Evolutionary conservation across 2,329 filamentous ascomycete species (phyloP).

Genomic region (Fusarium subtropicale): DNA sequence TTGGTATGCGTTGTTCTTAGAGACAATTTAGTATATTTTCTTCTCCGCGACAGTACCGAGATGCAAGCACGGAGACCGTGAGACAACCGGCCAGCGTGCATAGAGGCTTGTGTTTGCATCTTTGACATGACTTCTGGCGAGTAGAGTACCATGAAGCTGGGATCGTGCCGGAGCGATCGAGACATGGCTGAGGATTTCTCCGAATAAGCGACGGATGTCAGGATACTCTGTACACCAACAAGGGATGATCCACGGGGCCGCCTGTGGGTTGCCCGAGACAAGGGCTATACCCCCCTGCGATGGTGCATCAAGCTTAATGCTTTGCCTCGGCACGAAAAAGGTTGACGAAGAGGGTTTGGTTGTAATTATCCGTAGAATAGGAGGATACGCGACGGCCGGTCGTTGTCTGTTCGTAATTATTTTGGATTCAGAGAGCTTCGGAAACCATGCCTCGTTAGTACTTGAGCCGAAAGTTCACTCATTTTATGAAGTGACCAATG

Average conservation of each 20-base stretch:
- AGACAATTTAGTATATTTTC: not conserved
- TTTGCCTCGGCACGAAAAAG: not conserved
- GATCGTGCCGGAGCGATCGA: constrained; percentile 25
- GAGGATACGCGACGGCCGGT: not conserved
- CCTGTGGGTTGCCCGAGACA: constrained; percentile 30
- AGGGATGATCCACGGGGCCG: constrained; percentile 25
- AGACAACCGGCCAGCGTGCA: constrained; percentile 25
- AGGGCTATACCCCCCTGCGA: constrained; percentile 18
- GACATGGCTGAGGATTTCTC: constrained; percentile 43
- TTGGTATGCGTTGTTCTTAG: not conserved
- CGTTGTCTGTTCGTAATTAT: not conserved
- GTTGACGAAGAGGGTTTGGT: not conserved
- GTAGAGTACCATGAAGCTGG: constrained; percentile 22
- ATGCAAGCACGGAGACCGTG: constrained; percentile 27
- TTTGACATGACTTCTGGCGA: constrained; percentile 5
- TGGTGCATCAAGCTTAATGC: constrained; percentile 2
- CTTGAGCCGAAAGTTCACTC: not conserved
- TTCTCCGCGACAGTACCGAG: not conserved
- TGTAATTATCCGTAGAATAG: not conserved
- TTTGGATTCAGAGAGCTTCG: not conserved
- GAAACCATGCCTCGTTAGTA: not conserved
- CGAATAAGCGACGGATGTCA: constrained; percentile 35
- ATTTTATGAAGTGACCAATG: not conserved
- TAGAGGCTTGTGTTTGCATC: constrained; percentile 6
- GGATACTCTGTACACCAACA: constrained; percentile 1